Evolutionary conservation across 2,329 filamentous ascomycete genomes (phyloP), one percentile per base, ranked within the genome.

Genomic region (Pezicula rhizophila): DNA sequence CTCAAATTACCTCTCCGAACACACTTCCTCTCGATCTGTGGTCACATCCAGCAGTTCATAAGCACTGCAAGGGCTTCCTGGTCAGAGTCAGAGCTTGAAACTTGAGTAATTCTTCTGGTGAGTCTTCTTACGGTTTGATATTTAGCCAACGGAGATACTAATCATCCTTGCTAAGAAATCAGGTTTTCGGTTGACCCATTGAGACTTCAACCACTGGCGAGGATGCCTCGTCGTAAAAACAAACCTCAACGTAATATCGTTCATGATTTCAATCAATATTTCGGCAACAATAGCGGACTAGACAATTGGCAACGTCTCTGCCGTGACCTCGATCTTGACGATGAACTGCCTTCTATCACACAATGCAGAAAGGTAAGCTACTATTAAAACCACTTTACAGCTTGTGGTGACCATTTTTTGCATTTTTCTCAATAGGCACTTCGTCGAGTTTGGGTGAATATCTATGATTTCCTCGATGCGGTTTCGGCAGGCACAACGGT

Each of bases 301-400:
- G 55, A 58, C 4, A 69, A 74, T 51, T 78, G 72, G 69, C 69
- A 72, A 47, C 60, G 65, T 2, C 59, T 78, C 20, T 72, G 75
- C 58, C 10, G 17, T 0, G 72, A 77, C 50, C 59, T 79, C 15
- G 70, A 66, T 2, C 60, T 77, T 8, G 47, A 58, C 0, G 63
- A 59, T 0, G 47, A 66, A 2, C 66, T 72, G 15, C 45, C 50
- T 0, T 76, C 69, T 61, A 76, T 73, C 54, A 71, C 40, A 0
- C 60, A 75, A 50, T 78, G 75, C 51, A 64, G 64, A 45, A 68
- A 70, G 58, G 76, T 76, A 57, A 53, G 62, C 45, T 23, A 7
- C 4, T 14, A 8, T 8, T 8, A 33, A 6, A 7, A 15, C 15
- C 12, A 14, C 18, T n/a, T 11, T 31, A 10, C 15, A 38, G n/a